Percentiles rank a stretch among this genome's conserved stretches.
These are phyloP conservation scores for Alternaria longipes DNA, from an alignment of 2,329 filamentous ascomycete species.

Conservation along the genomic window DNA sequence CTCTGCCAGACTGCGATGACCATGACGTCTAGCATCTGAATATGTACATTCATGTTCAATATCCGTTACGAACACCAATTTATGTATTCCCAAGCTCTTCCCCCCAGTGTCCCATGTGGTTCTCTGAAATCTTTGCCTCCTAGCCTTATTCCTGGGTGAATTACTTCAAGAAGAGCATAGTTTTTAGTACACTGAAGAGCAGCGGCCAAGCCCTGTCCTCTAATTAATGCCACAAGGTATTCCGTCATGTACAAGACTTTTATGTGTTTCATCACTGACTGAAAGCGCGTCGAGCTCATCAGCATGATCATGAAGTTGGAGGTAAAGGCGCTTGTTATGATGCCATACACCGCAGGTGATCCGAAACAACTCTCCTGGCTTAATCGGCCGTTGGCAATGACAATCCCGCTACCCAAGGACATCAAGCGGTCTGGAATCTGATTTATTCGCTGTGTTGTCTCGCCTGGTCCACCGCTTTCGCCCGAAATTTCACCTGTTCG, in stretches of 20 bases:
- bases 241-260: not conserved
- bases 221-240: constrained; percentile 7
- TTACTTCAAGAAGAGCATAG: constrained; percentile 3
- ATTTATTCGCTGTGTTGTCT: not conserved
- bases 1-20: not conserved
- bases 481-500: not conserved
- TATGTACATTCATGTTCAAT: not conserved
- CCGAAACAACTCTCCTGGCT: not conserved
- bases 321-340: constrained; percentile 3
- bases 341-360: constrained; percentile 11
- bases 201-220: not conserved
- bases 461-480: not conserved
- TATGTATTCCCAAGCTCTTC: not conserved
- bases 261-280: not conserved
- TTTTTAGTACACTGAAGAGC: constrained; percentile 1
- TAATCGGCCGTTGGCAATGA: constrained; percentile 8
- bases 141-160: not conserved
- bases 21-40: not conserved
- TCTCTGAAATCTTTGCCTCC: not conserved
- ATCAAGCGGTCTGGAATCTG: not conserved
- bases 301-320: not conserved
- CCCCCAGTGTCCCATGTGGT: not conserved
- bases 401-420: constrained; percentile 8
- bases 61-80: not conserved
- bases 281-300: not conserved